These are phyloP conservation scores for Podospora bellae-mahoneyi DNA, from an alignment of 495 filamentous ascomycete genomes.

Conservation along the genomic window DNA sequence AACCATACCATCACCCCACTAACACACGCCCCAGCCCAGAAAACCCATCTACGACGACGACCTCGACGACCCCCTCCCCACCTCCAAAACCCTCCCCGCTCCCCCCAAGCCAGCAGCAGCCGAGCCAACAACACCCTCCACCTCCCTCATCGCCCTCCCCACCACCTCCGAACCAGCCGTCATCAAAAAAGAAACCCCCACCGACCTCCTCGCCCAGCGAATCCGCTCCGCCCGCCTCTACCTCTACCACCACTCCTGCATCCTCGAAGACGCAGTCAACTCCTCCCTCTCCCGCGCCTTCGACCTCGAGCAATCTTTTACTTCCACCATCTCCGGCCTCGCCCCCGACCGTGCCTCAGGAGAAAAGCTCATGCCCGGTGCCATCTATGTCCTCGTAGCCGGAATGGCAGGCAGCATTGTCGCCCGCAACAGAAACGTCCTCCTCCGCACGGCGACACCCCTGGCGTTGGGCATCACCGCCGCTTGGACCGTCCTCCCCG, in stretches of 20 bases:
- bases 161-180: slow-evolving; percentile 36
- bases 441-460: slow-evolving; percentile 70
- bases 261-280: slow-evolving; percentile 76
- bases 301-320: slow-evolving; percentile 76
- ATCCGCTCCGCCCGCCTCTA: slow-evolving; percentile 77
- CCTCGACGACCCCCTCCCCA: slow-evolving; percentile 45
- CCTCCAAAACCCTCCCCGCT: slow-evolving; percentile 20
- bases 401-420: slow-evolving; percentile 91
- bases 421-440: slow-evolving; percentile 75
- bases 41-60: slow-evolving; percentile 92
- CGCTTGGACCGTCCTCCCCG: slow-evolving; percentile 69
- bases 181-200: slow-evolving; percentile 33
- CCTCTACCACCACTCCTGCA: slow-evolving; percentile 67
- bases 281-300: slow-evolving; percentile 68
- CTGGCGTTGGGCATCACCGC: slow-evolving; percentile 68
- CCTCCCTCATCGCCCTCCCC: slow-evolving; percentile 31
- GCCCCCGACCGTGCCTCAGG: slow-evolving; percentile 76
- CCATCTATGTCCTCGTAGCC: slow-evolving; percentile 84
- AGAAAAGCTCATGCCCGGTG: slow-evolving; percentile 80
- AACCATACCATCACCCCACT: not conserved
- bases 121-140: slow-evolving; percentile 27
- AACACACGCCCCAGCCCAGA: slow-evolving; percentile 34
- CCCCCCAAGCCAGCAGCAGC: slow-evolving; percentile 13
- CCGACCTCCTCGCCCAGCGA: slow-evolving; percentile 78
- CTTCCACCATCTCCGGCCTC: slow-evolving; percentile 78